Evolutionary conservation across 768 basidiomycete species (phyloP), one percentile per base, ranked within the genome.

Genomic region (Naganishia kalamii): DNA sequence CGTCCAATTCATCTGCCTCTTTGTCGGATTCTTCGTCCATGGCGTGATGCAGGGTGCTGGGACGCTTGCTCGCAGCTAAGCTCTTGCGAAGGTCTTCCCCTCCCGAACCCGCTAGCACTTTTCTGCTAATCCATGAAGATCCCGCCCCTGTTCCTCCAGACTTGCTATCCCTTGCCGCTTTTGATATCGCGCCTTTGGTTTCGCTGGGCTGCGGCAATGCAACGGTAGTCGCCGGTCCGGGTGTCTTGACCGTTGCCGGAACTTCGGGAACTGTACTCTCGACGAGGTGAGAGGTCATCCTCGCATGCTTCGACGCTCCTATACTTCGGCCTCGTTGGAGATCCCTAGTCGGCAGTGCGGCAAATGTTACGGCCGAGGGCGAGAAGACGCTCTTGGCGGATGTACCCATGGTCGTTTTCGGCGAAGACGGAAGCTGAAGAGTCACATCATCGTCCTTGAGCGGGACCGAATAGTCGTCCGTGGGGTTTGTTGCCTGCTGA

Each of bases 11-110:
- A 40, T 57, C 54, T 13, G 37, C 54, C 27, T 57, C 54, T 21
- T 40, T 11, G 19, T 57, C 54, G 1, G 54, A 41, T 40, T 27
- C 54, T 4, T 57, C 35, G 4, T 41, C 54, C 54, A 35, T 19
- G 1, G 32, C 23, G 23, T 3, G 19, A 4, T 57, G 35, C 8
- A 35, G 8, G 7, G 54, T 40, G n/a, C 54, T 57, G 12, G 54
- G 54, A 6, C 54, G n/a, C 40, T 57, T 57, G 25, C 54, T 57
- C 7, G 46, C 65, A n/a, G 61, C 68, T 60, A 69, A 50, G 27
- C 69, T 66, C 54, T 64, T 60, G 60, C 74, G 69, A 19, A 74
- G 33, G 37, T 54, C 64, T 63, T 66, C 49, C 70, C 64, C 60
- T 65, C 74, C 67, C 50, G 69, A 65, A 65, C 50, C 49, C 65